These are phyloP conservation scores for Ogataea corticis DNA, from an alignment of 805 yeast genomes.

Conservation along the genomic window DNA sequence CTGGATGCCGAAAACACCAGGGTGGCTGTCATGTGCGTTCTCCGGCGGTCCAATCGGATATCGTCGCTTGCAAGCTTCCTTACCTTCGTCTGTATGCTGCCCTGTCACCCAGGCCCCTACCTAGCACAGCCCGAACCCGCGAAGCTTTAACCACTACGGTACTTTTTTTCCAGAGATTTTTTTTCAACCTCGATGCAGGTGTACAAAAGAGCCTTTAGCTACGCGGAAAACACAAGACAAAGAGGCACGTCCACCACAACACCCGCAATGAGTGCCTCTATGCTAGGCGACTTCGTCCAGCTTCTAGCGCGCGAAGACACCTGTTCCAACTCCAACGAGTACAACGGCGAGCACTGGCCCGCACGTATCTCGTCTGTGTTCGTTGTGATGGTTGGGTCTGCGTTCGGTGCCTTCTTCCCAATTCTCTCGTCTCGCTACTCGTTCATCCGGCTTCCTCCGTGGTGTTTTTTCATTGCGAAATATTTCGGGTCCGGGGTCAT, in stretches of 20 bases:
- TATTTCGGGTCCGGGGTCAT: slow-evolving; percentile 86
- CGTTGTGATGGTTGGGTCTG: slow-evolving; percentile 58
- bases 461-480: slow-evolving; percentile 68
- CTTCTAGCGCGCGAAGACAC: slow-evolving; percentile 20
- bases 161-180: slow-evolving; percentile 4
- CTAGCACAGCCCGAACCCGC: too few species aligned
- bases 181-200: background rate
- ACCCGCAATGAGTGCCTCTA: background rate
- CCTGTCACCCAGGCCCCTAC: too few species aligned
- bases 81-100: too few species aligned
- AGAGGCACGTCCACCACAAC: too few species aligned
- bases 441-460: slow-evolving; percentile 55
- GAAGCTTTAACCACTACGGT: slow-evolving; percentile 16
- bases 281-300: slow-evolving; percentile 3
- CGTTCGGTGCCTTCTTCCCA: slow-evolving; percentile 63
- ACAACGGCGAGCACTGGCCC: slow-evolving; percentile 35
- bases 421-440: slow-evolving; percentile 59
- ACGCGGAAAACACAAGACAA: too few species aligned
- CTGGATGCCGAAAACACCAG: too few species aligned
- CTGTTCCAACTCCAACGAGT: slow-evolving; percentile 22
- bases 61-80: too few species aligned
- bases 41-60: too few species aligned
- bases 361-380: slow-evolving; percentile 62
- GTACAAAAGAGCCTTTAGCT: background rate
- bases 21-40: too few species aligned